Evolutionary conservation across 2,329 filamentous ascomycete genomes (phyloP).

Genomic region (Cylindrodendrum hubeiense): DNA sequence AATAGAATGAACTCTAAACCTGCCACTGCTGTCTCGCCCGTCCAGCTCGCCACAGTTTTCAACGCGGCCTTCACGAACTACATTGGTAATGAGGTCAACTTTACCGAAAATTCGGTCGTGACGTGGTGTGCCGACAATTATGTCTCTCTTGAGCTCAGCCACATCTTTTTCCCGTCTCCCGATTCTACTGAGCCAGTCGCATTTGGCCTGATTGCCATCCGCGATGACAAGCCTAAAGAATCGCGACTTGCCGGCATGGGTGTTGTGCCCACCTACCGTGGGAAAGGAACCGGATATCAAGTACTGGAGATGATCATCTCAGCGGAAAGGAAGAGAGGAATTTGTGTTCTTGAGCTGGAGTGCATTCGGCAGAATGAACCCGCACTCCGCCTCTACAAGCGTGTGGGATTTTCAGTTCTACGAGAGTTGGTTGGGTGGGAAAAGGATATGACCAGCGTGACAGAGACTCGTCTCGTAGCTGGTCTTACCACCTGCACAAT

Average conservation of each 20-base stretch:
- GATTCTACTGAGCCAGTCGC: neutral
- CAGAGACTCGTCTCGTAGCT: neutral
- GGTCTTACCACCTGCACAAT: neutral
- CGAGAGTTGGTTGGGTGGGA: constrained; percentile 3
- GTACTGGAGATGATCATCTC: neutral
- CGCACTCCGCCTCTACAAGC: constrained; percentile 32
- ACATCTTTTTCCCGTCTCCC: neutral
- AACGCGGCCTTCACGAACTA: constrained; percentile 33
- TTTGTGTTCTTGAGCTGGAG: constrained; percentile 35
- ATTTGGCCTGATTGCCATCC: constrained; percentile 34
- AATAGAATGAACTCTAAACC: constrained; percentile 20
- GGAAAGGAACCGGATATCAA: constrained; percentile 29
- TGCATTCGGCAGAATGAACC: constrained; percentile 33
- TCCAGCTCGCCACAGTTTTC: constrained; percentile 25
- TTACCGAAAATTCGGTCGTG: constrained; percentile 9
- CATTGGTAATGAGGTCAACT: constrained; percentile 19
- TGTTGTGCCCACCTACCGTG: constrained; percentile 29
- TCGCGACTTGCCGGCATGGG: constrained; percentile 35
- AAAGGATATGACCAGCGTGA: neutral
- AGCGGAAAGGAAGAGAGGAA: neutral
- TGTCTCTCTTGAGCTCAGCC: constrained; percentile 1
- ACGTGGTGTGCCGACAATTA: neutral
- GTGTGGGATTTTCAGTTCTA: constrained; percentile 28
- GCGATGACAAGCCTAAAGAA: constrained; percentile 32
- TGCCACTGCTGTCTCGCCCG: constrained; percentile 2